Evolutionary conservation across 768 basidiomycete genomes (phyloP), one percentile per base, ranked within the genome.

Genomic region (Cyclocybe aegerita): DNA sequence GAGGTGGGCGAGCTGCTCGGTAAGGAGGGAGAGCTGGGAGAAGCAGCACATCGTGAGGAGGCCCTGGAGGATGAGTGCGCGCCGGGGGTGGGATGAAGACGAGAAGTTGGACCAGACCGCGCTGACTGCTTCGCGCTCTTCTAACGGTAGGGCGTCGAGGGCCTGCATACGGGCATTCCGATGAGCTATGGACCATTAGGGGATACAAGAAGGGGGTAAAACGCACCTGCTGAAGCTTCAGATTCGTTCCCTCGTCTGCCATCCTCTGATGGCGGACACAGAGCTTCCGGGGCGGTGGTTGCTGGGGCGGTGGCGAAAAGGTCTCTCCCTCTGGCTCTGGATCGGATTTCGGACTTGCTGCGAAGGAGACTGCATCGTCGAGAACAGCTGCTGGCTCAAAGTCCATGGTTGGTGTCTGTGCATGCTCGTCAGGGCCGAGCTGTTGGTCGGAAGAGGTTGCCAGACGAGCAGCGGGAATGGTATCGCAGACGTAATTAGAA

Each of bases 11-110:
- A 98, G 90, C 46, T 93, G 88, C 55, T 97, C 92, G 30, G 93
- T 88, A 51, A 99, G 86, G 43, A 98, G 88, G 23, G 97, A 98
- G 29, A 99, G 86, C 63, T 99, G 94, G 41, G 91, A 95, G 75
- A 97, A 98, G 71, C 97, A 98, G 68, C 95, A 98, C 93, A 99
- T 98, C 11, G 97, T 98, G 58, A 99, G 84, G 51, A 99, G 81
- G 36, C 97, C 97, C 61, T 91, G 92, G 43, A 99, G 87, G 65
- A 98, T 98, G 65, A 98, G 84, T 48, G 90, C 92, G 34, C 97
- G 82, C 33, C 90, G 85, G 4, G 88, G 83, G 61, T 98, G 93
- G 0, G 93, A 86, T 1, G 96, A 96, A 0, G 92, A 90, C 14
- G 93, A 96, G 71, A 99, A 99, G 61, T 85, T 93, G 56, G 94